Percentiles rank a stretch among this genome's conserved stretches.
Evolutionary conservation across 1,139 yeast species (phyloP).

Genomic region (Pneumocystis oryctolagi): DNA sequence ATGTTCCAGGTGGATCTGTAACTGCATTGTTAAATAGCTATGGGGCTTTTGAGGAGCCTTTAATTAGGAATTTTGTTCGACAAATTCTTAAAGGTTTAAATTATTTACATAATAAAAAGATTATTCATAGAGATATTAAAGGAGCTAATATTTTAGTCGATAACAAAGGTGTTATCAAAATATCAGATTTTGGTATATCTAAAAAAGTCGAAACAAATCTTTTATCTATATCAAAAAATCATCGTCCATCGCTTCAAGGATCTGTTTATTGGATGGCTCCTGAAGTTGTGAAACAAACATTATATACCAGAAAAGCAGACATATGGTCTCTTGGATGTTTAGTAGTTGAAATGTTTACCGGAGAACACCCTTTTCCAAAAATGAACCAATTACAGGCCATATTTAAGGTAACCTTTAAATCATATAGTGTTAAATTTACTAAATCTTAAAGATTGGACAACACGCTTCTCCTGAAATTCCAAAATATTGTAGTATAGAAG

Average conservation of each 20-base stretch:
- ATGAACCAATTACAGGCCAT: conserved; percentile 93
- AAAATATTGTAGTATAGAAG: conserved; percentile 55
- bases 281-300: conserved; percentile 82
- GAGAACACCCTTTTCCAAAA: conserved; percentile 85
- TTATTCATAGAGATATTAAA: conserved; percentile 81
- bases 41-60: conserved; percentile 86
- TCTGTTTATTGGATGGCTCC: conserved; percentile 99
- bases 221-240: conserved; percentile 24
- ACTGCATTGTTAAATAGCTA: conserved; percentile 70
- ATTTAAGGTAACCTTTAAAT: conserved; percentile 32
- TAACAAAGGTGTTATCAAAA: conserved; percentile 78
- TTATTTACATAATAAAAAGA: conserved; percentile 67
- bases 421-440: background rate
- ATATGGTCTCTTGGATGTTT: conserved; percentile 93
- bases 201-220: conserved; percentile 42
- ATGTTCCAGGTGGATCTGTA: conserved; percentile 94
- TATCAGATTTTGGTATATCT: conserved; percentile 88
- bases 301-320: conserved; percentile 79
- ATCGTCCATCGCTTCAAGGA: conserved; percentile 80
- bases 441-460: conserved; percentile 47
- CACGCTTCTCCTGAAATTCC: conserved; percentile 65
- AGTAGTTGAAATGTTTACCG: conserved; percentile 86
- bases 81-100: conserved; percentile 72
- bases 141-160: conserved; percentile 88
- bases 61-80: conserved; percentile 66